phyloP scores from a whole-genome alignment of 495 filamentous ascomycete species.

The Hypoxylon fuscum region DNA sequence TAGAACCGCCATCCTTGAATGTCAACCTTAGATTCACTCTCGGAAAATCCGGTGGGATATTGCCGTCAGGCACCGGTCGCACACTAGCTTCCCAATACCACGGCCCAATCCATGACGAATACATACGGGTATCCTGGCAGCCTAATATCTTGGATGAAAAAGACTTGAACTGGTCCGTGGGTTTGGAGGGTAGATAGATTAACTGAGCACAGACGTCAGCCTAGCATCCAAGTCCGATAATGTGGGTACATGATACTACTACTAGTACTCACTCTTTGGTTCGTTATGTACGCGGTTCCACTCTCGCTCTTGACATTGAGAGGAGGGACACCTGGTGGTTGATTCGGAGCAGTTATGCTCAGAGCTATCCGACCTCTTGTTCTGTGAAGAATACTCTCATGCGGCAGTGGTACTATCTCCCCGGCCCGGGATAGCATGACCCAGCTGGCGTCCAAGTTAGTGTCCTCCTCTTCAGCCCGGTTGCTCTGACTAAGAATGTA shows the following conservation, averaged over 20 bases:
- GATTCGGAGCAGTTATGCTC: conserved; percentile 54
- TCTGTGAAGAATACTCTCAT: conserved; percentile 58
- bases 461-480: conserved; percentile 46
- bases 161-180: conserved; percentile 76
- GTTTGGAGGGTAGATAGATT: conserved; percentile 82
- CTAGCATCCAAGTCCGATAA: conserved; percentile 4
- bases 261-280: conserved; percentile 73
- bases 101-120: conserved; percentile 93
- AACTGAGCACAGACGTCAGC: conserved; percentile 61
- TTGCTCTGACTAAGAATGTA: conserved; percentile 46
- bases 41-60: conserved; percentile 77
- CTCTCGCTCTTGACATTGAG: conserved; percentile 58
- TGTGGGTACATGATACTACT: background rate
- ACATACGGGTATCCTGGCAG: conserved; percentile 86
- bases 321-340: conserved; percentile 53
- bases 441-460: conserved; percentile 61
- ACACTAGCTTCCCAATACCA: conserved; percentile 88
- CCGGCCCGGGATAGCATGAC: conserved; percentile 62
- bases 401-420: conserved; percentile 58
- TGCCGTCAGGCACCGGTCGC: conserved; percentile 83
- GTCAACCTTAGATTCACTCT: conserved; percentile 82
- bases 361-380: conserved; percentile 56
- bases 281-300: conserved; percentile 80
- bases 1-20: conserved; percentile 94
- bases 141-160: conserved; percentile 89